Conservation (phyloP, 2,329 filamentous ascomycete species). For the Microascus cirrosus region DNA sequence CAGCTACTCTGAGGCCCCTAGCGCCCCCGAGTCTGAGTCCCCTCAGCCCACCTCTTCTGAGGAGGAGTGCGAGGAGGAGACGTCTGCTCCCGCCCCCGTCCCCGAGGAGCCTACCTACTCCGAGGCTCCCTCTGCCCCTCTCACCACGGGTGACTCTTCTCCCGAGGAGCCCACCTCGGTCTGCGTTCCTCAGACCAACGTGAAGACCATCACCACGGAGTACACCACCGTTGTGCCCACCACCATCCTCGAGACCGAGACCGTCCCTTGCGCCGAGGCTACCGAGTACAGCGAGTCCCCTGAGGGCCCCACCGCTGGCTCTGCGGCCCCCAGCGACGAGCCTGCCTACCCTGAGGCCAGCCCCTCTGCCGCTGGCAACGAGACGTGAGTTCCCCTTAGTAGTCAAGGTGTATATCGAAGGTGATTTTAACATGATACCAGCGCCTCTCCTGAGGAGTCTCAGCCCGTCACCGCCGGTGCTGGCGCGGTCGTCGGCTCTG, state of each 20-base stretch:
- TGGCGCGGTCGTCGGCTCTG: conserved; percentile 39
- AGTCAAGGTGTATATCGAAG: too few species aligned
- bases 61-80: neutral
- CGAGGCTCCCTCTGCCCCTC: conserved; percentile 3
- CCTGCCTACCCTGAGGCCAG: conserved; percentile 14
- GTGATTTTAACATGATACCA: conserved; percentile 11
- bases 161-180: conserved; percentile 6
- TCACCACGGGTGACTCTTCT: conserved; percentile 6
- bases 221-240: conserved; percentile 45
- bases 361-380: conserved; percentile 17
- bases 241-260: conserved; percentile 32
- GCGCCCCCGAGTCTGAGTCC: neutral
- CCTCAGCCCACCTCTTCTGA: conserved; percentile 9
- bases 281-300: conserved; percentile 11
- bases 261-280: conserved; percentile 27
- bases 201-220: conserved; percentile 42
- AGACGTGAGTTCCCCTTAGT: too few species aligned
- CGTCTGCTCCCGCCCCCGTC: neutral
- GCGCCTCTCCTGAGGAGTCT: conserved; percentile 14
- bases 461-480: conserved; percentile 36
- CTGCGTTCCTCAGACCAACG: conserved; percentile 15
- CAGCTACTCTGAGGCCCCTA: neutral
- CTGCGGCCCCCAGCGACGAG: conserved; percentile 20
- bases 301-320: conserved; percentile 20
- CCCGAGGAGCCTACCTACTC: conserved; percentile 7